phyloP scores from a whole-genome alignment of 345 rosid species.

The Sapria himalayana region DNA sequence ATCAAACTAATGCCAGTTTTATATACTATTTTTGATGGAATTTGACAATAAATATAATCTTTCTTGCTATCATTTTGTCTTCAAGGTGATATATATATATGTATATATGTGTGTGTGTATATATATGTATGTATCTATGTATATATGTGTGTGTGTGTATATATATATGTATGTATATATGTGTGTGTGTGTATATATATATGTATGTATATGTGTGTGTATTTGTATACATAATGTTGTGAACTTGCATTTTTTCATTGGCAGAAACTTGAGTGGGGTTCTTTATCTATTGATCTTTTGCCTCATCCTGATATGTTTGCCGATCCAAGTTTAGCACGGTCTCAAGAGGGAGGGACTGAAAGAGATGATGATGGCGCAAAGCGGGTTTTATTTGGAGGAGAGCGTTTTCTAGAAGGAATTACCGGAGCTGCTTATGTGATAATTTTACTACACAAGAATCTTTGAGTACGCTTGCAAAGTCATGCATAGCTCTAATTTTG shows the following conservation, averaged over 20 bases:
- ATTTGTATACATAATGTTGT: no score
- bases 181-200: no score
- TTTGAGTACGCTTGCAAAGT: no score
- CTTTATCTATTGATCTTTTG: constrained; percentile 87
- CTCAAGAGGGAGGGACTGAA: constrained; percentile 33
- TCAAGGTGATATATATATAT: no score
- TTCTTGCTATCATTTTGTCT: no score
- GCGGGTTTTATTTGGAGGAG: constrained; percentile 97
- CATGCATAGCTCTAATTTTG: constrained; percentile 14
- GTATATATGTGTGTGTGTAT: no score
- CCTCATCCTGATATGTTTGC: constrained; percentile 99
- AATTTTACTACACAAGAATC: no score
- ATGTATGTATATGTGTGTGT: no score
- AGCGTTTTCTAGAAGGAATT: constrained; percentile 88
- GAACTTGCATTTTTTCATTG: constrained; percentile 13
- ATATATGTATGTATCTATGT: no score
- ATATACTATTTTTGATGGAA: not conserved
- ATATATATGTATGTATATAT: not conserved
- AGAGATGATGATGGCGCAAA: constrained; percentile 99
- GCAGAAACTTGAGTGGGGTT: constrained; percentile 98
- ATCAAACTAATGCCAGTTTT: no score
- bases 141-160: not conserved
- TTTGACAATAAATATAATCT: no score
- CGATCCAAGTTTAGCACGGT: constrained; percentile 62
- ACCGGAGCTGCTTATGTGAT: constrained; percentile 91